phyloP scores from a whole-genome alignment of 257 asterid genomes.

The Scutellaria minor region DNA sequence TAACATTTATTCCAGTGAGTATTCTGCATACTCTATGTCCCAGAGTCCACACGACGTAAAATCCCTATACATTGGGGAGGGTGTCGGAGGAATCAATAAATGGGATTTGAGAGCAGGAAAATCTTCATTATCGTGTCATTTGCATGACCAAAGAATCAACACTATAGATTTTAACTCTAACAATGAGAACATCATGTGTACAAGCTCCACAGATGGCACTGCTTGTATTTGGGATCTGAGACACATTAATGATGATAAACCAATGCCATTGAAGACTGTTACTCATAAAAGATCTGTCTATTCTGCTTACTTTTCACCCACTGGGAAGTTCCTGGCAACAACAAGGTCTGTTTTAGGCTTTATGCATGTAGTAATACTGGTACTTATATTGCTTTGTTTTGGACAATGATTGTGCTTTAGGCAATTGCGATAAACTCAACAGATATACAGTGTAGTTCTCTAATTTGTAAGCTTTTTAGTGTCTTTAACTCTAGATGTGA shows the following conservation, averaged over 20 bases:
- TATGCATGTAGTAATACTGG: slow-evolving; percentile 10
- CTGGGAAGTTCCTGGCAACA: slow-evolving; percentile 82
- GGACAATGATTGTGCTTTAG: slow-evolving; percentile 5
- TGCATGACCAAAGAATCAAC: slow-evolving; percentile 76
- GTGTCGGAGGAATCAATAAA: slow-evolving; percentile 54
- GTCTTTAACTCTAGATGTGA: slow-evolving; percentile 10
- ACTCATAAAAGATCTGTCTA: slow-evolving; percentile 71
- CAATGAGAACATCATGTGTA: slow-evolving; percentile 65
- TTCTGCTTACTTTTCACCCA: slow-evolving; percentile 89
- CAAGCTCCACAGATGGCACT: slow-evolving; percentile 81
- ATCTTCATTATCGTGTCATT: slow-evolving; percentile 48
- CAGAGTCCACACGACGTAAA: slow-evolving; percentile 50
- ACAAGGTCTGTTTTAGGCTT: slow-evolving; percentile 64
- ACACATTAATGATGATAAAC: slow-evolving; percentile 43
- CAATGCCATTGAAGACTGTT: slow-evolving; percentile 52
- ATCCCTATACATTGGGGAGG: slow-evolving; percentile 71
- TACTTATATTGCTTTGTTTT: not conserved
- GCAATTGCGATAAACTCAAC: not conserved
- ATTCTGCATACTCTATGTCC: slow-evolving; percentile 57
- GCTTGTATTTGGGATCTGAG: slow-evolving; percentile 97
- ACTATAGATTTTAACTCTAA: slow-evolving; percentile 71
- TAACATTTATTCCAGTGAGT: slow-evolving; percentile 56
- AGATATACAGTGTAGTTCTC: not conserved
- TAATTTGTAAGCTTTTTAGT: not conserved
- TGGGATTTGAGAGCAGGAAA: slow-evolving; percentile 82